A percentile compares a stretch with the other conserved stretches of the same genome.
These are phyloP conservation scores for Cucurbita ficifolia DNA, from an alignment of 306 rosid genomes.

Conservation along the genomic window DNA sequence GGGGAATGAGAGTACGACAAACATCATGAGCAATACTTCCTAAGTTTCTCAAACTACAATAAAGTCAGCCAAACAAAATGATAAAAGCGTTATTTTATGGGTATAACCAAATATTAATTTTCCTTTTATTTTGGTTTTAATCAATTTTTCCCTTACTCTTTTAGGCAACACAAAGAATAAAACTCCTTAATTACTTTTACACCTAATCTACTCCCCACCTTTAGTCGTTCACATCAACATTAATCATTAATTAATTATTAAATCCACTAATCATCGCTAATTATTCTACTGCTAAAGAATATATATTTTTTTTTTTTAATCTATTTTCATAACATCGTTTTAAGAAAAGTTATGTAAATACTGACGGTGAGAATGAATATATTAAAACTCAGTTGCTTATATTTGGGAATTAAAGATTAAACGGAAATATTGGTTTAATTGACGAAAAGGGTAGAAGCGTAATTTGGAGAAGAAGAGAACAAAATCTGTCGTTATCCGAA, in stretches of 20 bases:
- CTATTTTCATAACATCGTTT: too few species aligned
- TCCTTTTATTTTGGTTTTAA: not conserved
- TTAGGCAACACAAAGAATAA: too few species aligned
- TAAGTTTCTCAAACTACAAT: not conserved
- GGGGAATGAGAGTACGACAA: constrained; percentile 11
- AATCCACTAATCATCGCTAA: too few species aligned
- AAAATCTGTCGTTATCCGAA: not conserved
- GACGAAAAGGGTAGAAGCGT: not conserved
- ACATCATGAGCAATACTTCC: constrained; percentile 10
- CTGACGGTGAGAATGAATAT: too few species aligned
- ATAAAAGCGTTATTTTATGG: constrained; percentile 1
- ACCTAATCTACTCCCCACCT: not conserved
- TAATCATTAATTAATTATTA: not conserved
- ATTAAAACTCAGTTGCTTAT: not conserved
- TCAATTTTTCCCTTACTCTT: too few species aligned
- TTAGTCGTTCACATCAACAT: not conserved
- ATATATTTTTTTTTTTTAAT: too few species aligned
- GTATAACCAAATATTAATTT: not conserved
- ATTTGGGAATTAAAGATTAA: not conserved
- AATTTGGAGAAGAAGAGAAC: not conserved
- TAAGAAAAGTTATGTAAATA: too few species aligned
- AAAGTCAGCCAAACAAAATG: constrained; percentile 1
- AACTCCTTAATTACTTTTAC: not conserved
- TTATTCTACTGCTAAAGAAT: too few species aligned
- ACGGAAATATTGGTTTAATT: not conserved